Conservation (phyloP, 495 filamentous ascomycete species). For the Elasticomyces elasticus region DNA sequence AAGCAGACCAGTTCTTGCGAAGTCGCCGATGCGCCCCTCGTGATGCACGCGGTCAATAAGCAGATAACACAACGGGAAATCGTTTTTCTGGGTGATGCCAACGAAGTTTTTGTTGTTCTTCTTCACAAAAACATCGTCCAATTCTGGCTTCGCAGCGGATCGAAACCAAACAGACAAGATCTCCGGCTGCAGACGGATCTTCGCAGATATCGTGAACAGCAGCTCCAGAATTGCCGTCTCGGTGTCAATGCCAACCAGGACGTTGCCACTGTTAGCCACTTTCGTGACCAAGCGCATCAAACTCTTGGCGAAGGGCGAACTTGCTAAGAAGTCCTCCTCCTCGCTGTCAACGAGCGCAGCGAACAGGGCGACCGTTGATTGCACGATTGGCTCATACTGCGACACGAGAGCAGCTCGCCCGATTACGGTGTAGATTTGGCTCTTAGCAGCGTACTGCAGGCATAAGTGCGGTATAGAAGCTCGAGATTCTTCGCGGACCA, state of each 20-base stretch:
- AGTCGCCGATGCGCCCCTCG: conserved; percentile 85
- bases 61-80: conserved; percentile 91
- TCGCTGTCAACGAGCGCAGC: conserved; percentile 88
- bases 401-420: conserved; percentile 73
- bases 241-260: conserved; percentile 54
- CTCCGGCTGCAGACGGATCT: conserved; percentile 77
- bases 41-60: conserved; percentile 93
- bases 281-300: conserved; percentile 69
- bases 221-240: conserved; percentile 82
- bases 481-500: conserved; percentile 81
- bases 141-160: conserved; percentile 33
- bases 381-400: conserved; percentile 67
- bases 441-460: conserved; percentile 68
- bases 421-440: conserved; percentile 77
- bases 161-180: conserved; percentile 82
- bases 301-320: conserved; percentile 68
- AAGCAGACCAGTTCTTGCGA: conserved; percentile 88
- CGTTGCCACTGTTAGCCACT: conserved; percentile 52
- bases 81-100: conserved; percentile 77
- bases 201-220: conserved; percentile 86
- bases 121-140: conserved; percentile 29
- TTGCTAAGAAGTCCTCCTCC: conserved; percentile 84
- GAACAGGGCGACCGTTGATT: conserved; percentile 74
- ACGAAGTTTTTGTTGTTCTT: conserved; percentile 59
- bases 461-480: conserved; percentile 81